Base-by-base conservation (phyloP, 106 monocot species). In the Ottelia alismoides region DNA sequence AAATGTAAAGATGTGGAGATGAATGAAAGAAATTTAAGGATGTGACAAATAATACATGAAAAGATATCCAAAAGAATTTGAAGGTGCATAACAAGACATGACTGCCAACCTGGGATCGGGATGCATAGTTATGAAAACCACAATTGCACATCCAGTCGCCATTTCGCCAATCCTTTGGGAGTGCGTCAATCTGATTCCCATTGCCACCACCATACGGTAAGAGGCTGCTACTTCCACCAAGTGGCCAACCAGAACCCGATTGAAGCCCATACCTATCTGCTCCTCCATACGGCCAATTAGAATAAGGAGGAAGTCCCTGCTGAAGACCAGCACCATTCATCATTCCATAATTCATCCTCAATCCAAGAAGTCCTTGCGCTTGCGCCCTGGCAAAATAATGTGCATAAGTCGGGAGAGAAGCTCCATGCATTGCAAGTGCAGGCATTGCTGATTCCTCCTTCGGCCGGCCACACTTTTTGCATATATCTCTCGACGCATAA, bases 121-220 rank as follows among this genome's bases (percentile, higher is more conserved):
- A 86, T 31, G 86, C 76, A 64, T 86, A 86, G 51, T 86, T 86
- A 49, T 86, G 86, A 60, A 81, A 86, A 16, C 86, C 86, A 65
- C 86, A 86, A 21, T 57, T 65, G 64, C 86, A 86, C 20, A 86
- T 68, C 86, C 86, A 86, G 48, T 86, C 86, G 56, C 86, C 86
- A 65, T 57, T 31, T 5, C 86, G 73, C 86, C 86, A 86, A 17
- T 68, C 71, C 64, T 68, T 70, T 53, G 74, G 86, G 25, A 65
- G 40, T 28, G 21, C 57, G 31, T 22, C 57, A 58, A 64, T 51
- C 35, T 74, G 74, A 62, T 57, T 64, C 53, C 50, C 25, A 32
- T 63, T 60, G 51, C n/a, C n/a, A 47, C n/a, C n/a, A n/a, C 29
- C 25, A 75, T 51, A 63, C 21, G 67, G 65, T 27, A 60, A 46